Percentiles rank a stretch among this genome's conserved stretches.
phyloP scores from a whole-genome alignment of 129 eudicot species.

The Arctium lappa region DNA sequence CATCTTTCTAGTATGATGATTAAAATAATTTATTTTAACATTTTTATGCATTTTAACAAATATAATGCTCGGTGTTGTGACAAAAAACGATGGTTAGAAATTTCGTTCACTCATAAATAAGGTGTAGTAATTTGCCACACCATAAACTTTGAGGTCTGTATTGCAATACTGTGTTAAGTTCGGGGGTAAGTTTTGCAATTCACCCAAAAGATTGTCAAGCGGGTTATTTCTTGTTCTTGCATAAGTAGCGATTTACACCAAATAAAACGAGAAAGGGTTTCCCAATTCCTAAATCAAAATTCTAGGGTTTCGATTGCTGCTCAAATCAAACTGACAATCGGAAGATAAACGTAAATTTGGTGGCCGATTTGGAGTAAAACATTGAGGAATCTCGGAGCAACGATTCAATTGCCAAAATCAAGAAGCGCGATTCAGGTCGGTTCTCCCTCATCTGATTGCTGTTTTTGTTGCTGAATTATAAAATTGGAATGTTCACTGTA shows the following conservation, averaged over 20 bases:
- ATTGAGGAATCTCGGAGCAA: conserved; percentile 12
- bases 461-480: conserved; percentile 14
- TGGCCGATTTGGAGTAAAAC: background rate
- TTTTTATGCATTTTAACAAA: background rate
- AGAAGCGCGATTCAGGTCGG: conserved; percentile 33
- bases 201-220: conserved; percentile 23
- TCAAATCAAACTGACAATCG: conserved; percentile 18
- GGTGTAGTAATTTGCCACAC: no score
- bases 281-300: conserved; percentile 27
- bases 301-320: conserved; percentile 31
- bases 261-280: conserved; percentile 21
- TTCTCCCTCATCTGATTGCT: conserved; percentile 17
- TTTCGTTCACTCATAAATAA: no score
- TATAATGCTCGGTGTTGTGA: background rate
- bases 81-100: background rate
- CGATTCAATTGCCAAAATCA: conserved; percentile 23
- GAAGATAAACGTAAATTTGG: background rate
- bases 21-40: background rate
- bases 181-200: conserved; percentile 4
- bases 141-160: background rate
- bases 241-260: conserved; percentile 17
- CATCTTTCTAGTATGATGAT: background rate
- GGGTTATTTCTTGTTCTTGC: conserved; percentile 29
- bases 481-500: background rate
- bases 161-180: conserved; percentile 14